Base-by-base conservation (phyloP, 257 asterid genomes). In the Solanum verrucosum region DNA sequence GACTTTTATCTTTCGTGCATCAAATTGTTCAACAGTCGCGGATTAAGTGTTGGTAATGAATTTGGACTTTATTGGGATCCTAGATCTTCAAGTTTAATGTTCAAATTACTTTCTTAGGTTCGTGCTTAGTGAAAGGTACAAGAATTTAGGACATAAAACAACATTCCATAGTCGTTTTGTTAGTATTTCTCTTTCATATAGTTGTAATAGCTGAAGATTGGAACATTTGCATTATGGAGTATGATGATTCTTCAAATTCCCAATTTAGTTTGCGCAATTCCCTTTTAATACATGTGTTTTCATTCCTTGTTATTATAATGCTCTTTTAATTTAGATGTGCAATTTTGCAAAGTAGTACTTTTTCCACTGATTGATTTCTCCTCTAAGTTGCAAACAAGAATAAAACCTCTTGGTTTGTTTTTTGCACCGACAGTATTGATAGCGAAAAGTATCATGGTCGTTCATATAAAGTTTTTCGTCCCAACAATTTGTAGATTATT, bases 31-130 rank as follows among this genome's bases (percentile, higher is more conserved):
- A 82, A 63, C 34, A 90, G 87, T 4, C 90, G 89, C 18, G 75
- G 75, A 1, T 49, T 92, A 83, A 87, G 37, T 79, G 87, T 60
- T 21, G 93, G 86, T 49, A 93, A 94, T 90, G 88, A 89, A 65
- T 90, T 94, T 34, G 92, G 93, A 4, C 68, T 95, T 25, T 90
- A 81, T 82, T 94, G 95, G 96, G 94, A 93, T 87, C 46, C 87
- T 2, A 79, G 38, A 35, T 68, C 79, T 7, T 84, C 90, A 1
- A 27, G 16, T 71, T 91, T 92, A 70, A 88, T 88, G 1, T 68
- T 94, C 84, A 92, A 89, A 42, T 78, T 90, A 15, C 65, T 92
- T 34, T 34, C 75, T 6, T 0, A 18, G 27, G 9, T 72, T 72
- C 1, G 10, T 3, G 4, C 23, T 68, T 27, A 27, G 74, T 68